Evolutionary conservation across 2,329 filamentous ascomycete species (phyloP).

Genomic region (Beauveria asiatica): DNA sequence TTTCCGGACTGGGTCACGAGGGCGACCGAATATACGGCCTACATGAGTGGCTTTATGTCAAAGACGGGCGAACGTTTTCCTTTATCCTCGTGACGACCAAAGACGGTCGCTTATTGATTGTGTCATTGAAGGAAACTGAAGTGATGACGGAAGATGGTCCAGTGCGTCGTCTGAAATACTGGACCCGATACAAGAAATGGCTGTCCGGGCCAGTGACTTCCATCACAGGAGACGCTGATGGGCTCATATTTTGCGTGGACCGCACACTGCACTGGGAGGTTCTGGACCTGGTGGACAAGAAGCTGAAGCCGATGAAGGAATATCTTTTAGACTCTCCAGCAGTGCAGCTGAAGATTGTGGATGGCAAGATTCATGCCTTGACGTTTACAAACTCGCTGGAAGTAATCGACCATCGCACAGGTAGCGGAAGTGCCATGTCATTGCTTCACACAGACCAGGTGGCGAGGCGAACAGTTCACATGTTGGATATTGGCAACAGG

Average conservation of each 20-base stretch:
- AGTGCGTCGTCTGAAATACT: constrained; percentile 35
- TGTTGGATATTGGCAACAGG: constrained; percentile 34
- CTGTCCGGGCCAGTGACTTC: constrained; percentile 44
- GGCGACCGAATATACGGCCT: constrained; percentile 54
- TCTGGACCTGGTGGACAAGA: constrained; percentile 43
- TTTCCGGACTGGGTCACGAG: constrained; percentile 46
- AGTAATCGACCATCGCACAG: constrained; percentile 40
- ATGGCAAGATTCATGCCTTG: constrained; percentile 41
- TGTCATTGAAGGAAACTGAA: constrained; percentile 34
- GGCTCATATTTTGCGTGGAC: constrained; percentile 49
- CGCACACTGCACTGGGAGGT: constrained; percentile 46
- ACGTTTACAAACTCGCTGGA: constrained; percentile 48
- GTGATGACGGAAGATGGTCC: constrained; percentile 13
- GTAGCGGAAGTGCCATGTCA: constrained; percentile 26
- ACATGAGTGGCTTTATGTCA: constrained; percentile 54
- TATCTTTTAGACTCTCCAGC: constrained; percentile 46
- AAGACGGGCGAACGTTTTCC: constrained; percentile 48
- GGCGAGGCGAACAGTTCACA: constrained; percentile 36
- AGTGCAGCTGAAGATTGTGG: constrained; percentile 37
- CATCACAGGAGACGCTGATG: constrained; percentile 44
- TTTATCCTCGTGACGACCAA: constrained; percentile 55
- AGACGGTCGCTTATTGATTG: constrained; percentile 46
- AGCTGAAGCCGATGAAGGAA: constrained; percentile 37
- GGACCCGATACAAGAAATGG: constrained; percentile 40
- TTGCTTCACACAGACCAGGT: constrained; percentile 38